Evolutionary conservation across 257 asterid species (phyloP).

Genomic region (Solanum boliviense): DNA sequence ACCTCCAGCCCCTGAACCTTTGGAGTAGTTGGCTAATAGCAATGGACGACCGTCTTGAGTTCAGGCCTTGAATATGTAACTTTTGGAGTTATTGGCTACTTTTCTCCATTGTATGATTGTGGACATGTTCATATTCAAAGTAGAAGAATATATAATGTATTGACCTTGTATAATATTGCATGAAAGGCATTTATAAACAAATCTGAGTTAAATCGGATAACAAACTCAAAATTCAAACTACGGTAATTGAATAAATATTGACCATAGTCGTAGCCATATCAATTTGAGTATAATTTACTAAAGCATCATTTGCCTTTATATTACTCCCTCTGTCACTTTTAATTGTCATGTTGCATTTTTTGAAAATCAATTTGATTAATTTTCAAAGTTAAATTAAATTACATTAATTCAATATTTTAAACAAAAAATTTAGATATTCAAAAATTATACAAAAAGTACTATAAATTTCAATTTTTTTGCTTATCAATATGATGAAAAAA

Average conservation of each 20-base stretch:
- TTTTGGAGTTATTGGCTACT: background rate
- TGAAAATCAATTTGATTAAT: too few species aligned
- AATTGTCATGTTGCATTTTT: background rate
- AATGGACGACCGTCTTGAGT: background rate
- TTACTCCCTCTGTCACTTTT: accelerated
- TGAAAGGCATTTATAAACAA: too few species aligned
- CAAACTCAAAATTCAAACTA: background rate
- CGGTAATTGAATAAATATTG: background rate
- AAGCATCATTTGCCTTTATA: background rate
- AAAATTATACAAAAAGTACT: background rate
- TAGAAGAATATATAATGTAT: too few species aligned
- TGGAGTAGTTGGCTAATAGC: background rate
- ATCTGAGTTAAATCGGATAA: accelerated
- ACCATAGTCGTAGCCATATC: background rate
- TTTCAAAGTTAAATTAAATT: too few species aligned
- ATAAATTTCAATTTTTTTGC: too few species aligned
- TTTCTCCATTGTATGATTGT: too few species aligned
- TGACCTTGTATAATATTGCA: background rate
- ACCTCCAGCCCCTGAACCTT: background rate
- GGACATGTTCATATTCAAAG: too few species aligned
- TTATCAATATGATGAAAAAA: too few species aligned
- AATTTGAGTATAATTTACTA: background rate
- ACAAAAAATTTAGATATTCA: too few species aligned
- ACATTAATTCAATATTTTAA: too few species aligned
- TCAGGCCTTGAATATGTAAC: accelerated